phyloP scores from a whole-genome alignment of 352 stramenopile species.

The Plasmopara muralis region DNA sequence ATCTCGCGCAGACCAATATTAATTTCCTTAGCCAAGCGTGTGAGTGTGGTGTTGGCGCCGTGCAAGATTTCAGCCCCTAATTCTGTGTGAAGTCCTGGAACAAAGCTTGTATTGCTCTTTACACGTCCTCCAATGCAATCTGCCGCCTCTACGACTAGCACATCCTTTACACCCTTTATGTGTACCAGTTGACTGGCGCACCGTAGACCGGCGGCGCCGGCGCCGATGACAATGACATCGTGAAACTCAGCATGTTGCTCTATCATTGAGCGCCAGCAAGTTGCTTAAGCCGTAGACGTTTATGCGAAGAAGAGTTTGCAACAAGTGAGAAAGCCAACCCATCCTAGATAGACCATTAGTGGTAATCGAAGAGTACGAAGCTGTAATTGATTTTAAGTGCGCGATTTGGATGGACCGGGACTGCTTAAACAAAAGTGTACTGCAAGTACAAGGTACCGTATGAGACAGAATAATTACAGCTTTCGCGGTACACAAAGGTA shows the following conservation, averaged over 20 bases:
- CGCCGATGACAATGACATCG: constrained; percentile 67
- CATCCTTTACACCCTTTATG: constrained; percentile 44
- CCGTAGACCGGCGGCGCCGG: constrained; percentile 55
- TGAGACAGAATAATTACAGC: too few species aligned
- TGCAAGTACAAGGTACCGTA: too few species aligned
- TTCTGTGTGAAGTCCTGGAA: constrained; percentile 66
- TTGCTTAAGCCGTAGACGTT: constrained; percentile 17
- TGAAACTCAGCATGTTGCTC: constrained; percentile 27
- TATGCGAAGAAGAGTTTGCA: background rate
- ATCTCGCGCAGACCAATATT: constrained; percentile 71
- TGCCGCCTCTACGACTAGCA: constrained; percentile 69
- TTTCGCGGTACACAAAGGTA: too few species aligned
- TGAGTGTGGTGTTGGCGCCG: constrained; percentile 72
- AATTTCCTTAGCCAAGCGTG: constrained; percentile 50
- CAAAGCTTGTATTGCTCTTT: constrained; percentile 50
- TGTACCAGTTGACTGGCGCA: constrained; percentile 60
- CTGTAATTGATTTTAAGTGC: too few species aligned
- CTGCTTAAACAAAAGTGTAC: too few species aligned
- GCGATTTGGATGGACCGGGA: too few species aligned
- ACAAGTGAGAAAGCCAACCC: too few species aligned
- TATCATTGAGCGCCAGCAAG: constrained; percentile 9
- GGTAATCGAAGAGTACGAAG: too few species aligned
- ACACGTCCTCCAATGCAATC: constrained; percentile 64
- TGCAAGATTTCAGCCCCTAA: constrained; percentile 72
- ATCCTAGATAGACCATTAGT: too few species aligned